These are phyloP conservation scores for Clathrospora elynae DNA, from an alignment of 2,329 filamentous ascomycete species.

Conservation along the genomic window DNA sequence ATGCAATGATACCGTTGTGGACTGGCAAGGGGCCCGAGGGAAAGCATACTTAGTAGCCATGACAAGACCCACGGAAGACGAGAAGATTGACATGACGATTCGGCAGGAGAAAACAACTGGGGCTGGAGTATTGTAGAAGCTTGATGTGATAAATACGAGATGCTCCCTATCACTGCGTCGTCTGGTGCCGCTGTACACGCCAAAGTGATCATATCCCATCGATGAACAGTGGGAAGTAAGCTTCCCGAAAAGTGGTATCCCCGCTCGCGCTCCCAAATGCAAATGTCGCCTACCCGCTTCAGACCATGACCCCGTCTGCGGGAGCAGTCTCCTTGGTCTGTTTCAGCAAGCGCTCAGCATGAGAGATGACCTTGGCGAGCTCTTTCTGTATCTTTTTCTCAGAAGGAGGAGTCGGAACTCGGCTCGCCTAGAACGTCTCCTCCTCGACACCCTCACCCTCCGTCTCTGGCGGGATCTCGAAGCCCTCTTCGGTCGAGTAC, in stretches of 20 bases:
- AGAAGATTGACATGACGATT: too few species aligned
- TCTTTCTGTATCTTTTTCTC: conserved; percentile 3
- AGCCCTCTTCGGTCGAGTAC: conserved; percentile 86
- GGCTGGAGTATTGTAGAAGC: too few species aligned
- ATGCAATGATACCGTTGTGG: too few species aligned
- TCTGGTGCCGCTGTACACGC: too few species aligned
- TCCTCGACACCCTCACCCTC: conserved; percentile 77
- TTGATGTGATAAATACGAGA: too few species aligned
- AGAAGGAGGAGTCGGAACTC: conserved; percentile 3
- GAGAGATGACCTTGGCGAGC: conserved; percentile 6
- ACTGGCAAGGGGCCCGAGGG: too few species aligned
- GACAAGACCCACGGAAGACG: too few species aligned
- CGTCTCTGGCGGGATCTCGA: conserved; percentile 85
- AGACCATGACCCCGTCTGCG: too few species aligned
- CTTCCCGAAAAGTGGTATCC: conserved; percentile 40
- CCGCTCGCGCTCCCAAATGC: conserved; percentile 42
- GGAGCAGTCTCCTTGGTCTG: conserved; percentile 1
- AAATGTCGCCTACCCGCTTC: conserved; percentile 23
- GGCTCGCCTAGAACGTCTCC: conserved; percentile 56
- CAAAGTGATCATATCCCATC: too few species aligned
- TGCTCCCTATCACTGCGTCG: too few species aligned
- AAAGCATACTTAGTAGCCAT: too few species aligned
- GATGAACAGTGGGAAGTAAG: conserved; percentile 20
- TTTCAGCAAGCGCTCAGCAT: conserved; percentile 12
- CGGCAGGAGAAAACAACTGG: too few species aligned